These are phyloP conservation scores for Phellinidium pouzarii DNA, from an alignment of 1,284 basidiomycete species.

Conservation along the genomic window DNA sequence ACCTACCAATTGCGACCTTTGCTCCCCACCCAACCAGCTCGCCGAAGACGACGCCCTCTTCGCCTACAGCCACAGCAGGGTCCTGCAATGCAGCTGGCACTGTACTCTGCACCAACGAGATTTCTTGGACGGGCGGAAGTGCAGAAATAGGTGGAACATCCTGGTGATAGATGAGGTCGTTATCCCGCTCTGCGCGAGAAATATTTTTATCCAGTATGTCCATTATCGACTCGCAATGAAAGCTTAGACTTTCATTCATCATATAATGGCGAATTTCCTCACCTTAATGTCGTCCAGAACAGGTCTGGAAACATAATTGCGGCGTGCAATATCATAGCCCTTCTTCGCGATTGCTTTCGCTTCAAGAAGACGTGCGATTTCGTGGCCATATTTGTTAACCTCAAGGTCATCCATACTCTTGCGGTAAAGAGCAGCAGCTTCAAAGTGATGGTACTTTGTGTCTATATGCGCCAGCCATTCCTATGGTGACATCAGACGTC, in stretches of 20 bases:
- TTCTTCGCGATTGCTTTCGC: constrained; percentile 68
- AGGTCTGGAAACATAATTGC: constrained; percentile 50
- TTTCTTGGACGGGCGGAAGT: constrained; percentile 60
- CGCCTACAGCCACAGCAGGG: constrained; percentile 44
- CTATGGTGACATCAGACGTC: constrained; percentile 32
- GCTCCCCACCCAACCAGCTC: constrained; percentile 86
- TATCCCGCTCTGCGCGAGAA: constrained; percentile 79
- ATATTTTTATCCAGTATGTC: constrained; percentile 69
- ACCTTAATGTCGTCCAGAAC: constrained; percentile 79
- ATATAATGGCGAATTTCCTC: constrained; percentile 12
- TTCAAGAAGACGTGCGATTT: constrained; percentile 68
- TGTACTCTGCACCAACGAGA: constrained; percentile 62
- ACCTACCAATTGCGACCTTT: constrained; percentile 78
- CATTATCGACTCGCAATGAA: constrained; percentile 44
- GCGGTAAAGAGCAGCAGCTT: constrained; percentile 84
- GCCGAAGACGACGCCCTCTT: constrained; percentile 60
- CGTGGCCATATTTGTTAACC: constrained; percentile 77
- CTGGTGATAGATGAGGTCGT: constrained; percentile 93
- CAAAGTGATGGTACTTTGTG: constrained; percentile 83
- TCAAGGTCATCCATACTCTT: constrained; percentile 91
- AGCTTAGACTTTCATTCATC: constrained; percentile 9
- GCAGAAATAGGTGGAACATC: constrained; percentile 73
- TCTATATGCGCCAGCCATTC: constrained; percentile 80
- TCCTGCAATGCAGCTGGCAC: constrained; percentile 60
- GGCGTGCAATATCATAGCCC: constrained; percentile 66